Evolutionary conservation across 345 rosid species (phyloP).

Genomic region (Pelargonium nanum): DNA sequence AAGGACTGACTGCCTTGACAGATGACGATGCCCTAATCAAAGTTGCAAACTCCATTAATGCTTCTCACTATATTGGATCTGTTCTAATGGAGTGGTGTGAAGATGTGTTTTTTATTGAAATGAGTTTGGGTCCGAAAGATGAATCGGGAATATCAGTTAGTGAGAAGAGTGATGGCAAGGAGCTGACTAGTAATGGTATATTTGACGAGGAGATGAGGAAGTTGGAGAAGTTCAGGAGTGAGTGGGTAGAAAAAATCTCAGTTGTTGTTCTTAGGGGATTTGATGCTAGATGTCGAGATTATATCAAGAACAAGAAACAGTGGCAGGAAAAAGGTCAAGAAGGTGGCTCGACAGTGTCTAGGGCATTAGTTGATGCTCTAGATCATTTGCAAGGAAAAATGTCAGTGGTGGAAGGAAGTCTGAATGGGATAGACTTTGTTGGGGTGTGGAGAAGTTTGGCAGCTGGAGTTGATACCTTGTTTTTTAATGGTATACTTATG

Average conservation of each 20-base stretch:
- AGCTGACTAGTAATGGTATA: conserved; percentile 29
- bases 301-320: conserved; percentile 65
- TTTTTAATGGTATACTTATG: conserved; percentile 51
- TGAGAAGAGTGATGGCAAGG: conserved; percentile 17
- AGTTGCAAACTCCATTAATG: conserved; percentile 64
- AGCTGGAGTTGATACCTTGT: conserved; percentile 44
- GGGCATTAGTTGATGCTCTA: conserved; percentile 53
- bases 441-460: conserved; percentile 74
- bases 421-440: conserved; percentile 58
- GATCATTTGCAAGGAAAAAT: conserved; percentile 74
- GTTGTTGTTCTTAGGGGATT: conserved; percentile 71
- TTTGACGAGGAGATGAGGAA: conserved; percentile 48
- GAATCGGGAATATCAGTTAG: conserved; percentile 20
- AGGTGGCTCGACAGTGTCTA: conserved; percentile 60
- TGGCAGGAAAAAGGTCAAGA: conserved; percentile 76
- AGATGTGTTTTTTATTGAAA: conserved; percentile 75
- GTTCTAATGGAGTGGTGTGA: conserved; percentile 77
- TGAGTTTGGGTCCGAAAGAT: conserved; percentile 38
- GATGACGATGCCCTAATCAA: conserved; percentile 69
- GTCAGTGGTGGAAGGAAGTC: conserved; percentile 39
- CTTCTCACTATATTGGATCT: conserved; percentile 52
- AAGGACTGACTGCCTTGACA: conserved; percentile 82
- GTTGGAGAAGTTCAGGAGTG: conserved; percentile 50
- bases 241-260: conserved; percentile 76
- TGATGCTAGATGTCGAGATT: conserved; percentile 64